phyloP scores from a whole-genome alignment of 2,329 filamentous ascomycete genomes.

The Ceratocystis alfenasii region DNA sequence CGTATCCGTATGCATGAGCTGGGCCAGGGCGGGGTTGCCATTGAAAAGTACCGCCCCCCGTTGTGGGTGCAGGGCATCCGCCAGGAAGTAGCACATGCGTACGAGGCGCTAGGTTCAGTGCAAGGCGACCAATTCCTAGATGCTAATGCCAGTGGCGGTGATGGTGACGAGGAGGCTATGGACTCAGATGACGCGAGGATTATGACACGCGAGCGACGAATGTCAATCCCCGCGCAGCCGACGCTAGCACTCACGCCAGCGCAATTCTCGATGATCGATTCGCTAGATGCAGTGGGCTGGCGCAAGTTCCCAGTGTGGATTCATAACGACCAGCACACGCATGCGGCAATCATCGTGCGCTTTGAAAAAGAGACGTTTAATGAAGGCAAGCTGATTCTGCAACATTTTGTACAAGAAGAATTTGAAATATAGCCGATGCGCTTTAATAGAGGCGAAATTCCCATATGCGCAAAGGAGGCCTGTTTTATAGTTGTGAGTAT shows the following conservation, averaged over 20 bases:
- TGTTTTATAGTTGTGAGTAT: neutral
- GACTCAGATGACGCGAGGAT: conserved; percentile 32
- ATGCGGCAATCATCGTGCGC: conserved; percentile 82
- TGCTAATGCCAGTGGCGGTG: conserved; percentile 40
- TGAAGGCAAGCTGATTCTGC: conserved; percentile 66
- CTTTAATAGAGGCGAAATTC: neutral
- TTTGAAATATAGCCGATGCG: conserved; percentile 36
- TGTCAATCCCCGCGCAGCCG: conserved; percentile 38
- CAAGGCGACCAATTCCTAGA: conserved; percentile 62
- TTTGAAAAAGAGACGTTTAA: conserved; percentile 53
- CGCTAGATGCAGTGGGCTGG: conserved; percentile 56
- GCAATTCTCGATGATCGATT: conserved; percentile 76
- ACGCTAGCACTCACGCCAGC: conserved; percentile 65
- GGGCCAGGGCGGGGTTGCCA: conserved; percentile 54
- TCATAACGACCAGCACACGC: conserved; percentile 64
- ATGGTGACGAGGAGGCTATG: conserved; percentile 28
- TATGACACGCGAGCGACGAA: conserved; percentile 34
- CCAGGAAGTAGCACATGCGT: conserved; percentile 63
- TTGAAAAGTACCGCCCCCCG: conserved; percentile 62
- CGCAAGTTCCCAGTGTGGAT: conserved; percentile 61
- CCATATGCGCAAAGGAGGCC: no score
- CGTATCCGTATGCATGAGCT: conserved; percentile 67
- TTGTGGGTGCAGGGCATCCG: conserved; percentile 64
- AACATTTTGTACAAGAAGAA: conserved; percentile 67
- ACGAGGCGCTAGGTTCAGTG: conserved; percentile 57